Percentiles rank a stretch among this genome's conserved stretches.
Conservation (phyloP, 164 flowering plant species). For the Macadamia integrifolia region DNA sequence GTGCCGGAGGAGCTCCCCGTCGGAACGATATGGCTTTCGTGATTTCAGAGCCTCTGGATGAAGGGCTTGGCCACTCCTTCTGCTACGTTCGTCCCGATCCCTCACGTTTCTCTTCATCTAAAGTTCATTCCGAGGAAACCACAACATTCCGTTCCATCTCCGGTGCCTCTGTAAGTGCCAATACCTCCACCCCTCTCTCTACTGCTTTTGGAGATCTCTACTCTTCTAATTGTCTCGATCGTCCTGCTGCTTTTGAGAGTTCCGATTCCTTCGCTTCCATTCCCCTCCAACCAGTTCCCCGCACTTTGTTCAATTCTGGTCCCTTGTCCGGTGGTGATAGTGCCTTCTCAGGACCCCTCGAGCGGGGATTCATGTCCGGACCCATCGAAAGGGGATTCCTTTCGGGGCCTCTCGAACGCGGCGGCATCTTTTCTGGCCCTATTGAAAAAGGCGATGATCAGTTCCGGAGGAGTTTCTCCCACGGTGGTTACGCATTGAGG, state of each 20-base stretch:
- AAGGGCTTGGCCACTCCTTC: slow-evolving; percentile 85
- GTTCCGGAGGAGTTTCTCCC: slow-evolving; percentile 46
- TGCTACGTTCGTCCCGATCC: slow-evolving; percentile 67
- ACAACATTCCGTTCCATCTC: slow-evolving; percentile 71
- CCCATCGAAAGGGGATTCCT: slow-evolving; percentile 66
- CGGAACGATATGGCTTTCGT: slow-evolving; percentile 18
- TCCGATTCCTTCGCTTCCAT: slow-evolving; percentile 67
- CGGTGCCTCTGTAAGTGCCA: slow-evolving; percentile 90
- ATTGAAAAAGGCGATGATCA: slow-evolving; percentile 18
- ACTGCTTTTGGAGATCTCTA: slow-evolving; percentile 35
- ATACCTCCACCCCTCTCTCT: slow-evolving; percentile 64
- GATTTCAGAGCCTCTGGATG: slow-evolving; percentile 40
- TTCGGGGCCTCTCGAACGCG: slow-evolving; percentile 59
- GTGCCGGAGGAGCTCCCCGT: slow-evolving; percentile 16
- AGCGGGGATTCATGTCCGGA: slow-evolving; percentile 71
- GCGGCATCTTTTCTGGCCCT: slow-evolving; percentile 30
- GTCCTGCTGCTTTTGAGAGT: slow-evolving; percentile 73
- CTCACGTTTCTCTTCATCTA: slow-evolving; percentile 16
- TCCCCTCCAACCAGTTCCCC: slow-evolving; percentile 81
- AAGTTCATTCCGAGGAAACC: slow-evolving; percentile 40
- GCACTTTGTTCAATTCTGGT: slow-evolving; percentile 28
- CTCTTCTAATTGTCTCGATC: slow-evolving; percentile 31
- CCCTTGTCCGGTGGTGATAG: slow-evolving; percentile 15
- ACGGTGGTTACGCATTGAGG: slow-evolving; percentile 19
- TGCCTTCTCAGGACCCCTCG: slow-evolving; percentile 46